Percentiles rank a stretch among this genome's conserved stretches.
Conservation (phyloP, 2,329 filamentous ascomycete genomes). For the Niveomyces coronatus region DNA sequence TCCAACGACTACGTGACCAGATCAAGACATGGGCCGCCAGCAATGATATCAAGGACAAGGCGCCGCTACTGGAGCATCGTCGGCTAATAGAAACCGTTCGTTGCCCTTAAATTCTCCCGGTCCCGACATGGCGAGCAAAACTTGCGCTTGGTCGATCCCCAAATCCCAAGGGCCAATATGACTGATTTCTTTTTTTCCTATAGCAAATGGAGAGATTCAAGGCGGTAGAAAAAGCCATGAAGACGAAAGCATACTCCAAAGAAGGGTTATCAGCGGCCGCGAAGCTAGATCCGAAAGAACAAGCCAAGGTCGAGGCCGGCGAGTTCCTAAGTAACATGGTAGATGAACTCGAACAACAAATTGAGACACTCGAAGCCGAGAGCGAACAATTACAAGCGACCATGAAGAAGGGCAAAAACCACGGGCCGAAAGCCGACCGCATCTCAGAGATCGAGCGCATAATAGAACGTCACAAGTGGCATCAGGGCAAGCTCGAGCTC, state of each 20-base stretch:
- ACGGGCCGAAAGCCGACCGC: slow-evolving; percentile 71
- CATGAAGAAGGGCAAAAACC: slow-evolving; percentile 92
- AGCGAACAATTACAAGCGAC: slow-evolving; percentile 75
- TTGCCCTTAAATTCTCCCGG: slow-evolving; percentile 14
- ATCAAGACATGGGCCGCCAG: slow-evolving; percentile 99
- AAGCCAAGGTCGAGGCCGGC: slow-evolving; percentile 80
- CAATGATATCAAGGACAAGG: slow-evolving; percentile 99
- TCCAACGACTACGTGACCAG: slow-evolving; percentile 92
- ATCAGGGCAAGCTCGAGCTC: slow-evolving; percentile 84
- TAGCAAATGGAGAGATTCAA: slow-evolving; percentile 99
- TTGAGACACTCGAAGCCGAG: slow-evolving; percentile 87
- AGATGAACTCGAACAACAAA: slow-evolving; percentile 86
- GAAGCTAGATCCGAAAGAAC: slow-evolving; percentile 94
- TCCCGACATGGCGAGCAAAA: slow-evolving; percentile 1
- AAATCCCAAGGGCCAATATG: neutral
- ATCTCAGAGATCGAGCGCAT: slow-evolving; percentile 75
- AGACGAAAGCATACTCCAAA: slow-evolving; percentile 99
- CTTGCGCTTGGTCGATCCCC: too few species aligned
- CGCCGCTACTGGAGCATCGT: slow-evolving; percentile 83
- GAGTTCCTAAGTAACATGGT: slow-evolving; percentile 82
- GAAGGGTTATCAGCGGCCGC: slow-evolving; percentile 86
- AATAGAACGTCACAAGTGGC: slow-evolving; percentile 93
- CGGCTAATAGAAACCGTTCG: slow-evolving; percentile 94
- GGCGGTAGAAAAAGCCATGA: slow-evolving; percentile 99
- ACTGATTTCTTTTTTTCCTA: slow-evolving; percentile 16